Evolutionary conservation across 1,284 basidiomycete genomes (phyloP), one percentile per base, ranked within the genome.

Genomic region (Fomitiporia mediterranea): DNA sequence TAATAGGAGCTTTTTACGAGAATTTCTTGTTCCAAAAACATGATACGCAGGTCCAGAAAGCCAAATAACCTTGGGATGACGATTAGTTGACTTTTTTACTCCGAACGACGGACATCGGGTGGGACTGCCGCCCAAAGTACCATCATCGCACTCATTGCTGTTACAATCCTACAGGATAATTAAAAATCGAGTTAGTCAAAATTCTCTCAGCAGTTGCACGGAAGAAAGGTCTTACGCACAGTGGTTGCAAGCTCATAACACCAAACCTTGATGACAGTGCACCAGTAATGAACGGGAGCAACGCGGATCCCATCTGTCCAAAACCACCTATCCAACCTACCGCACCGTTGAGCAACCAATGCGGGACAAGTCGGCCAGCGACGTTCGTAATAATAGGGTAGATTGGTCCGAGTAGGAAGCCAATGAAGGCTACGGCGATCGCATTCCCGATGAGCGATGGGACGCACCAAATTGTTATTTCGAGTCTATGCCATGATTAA

Each of bases 301-400:
- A 67, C 0, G 86, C 85, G 43, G 78, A 80, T 8, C 86, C 86
- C 1, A 83, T 78, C 63, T 83, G 82, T 0, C 86, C 86, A 44
- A 87, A 71, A 15, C 80, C 80, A 2, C 79, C 76, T 35, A 84
- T 82, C 80, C 82, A 84, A 1, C 86, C 85, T 30, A 88, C 81
- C 15, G 79, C 77, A 2, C 74, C 83, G 0, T 79, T 80, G 52
- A 86, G 75, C 8, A 88, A 71, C 74, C 81, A 82, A 4, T 72
- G 73, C 4, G 85, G 85, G 2, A 89, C 68, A 56, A 86, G 71
- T 1, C 75, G 71, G 7, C 76, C 74, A 2, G 81, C 70, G 55
- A 81, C 75, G 63, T 80, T 82, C 71, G 84, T 80, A 15, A 80
- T 76, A 56, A 85, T 82, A 0, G 84, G 84, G 64, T 83, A 88